Evolutionary conservation across 129 eudicot genomes (phyloP).

Genomic region (Flaveria robusta): DNA sequence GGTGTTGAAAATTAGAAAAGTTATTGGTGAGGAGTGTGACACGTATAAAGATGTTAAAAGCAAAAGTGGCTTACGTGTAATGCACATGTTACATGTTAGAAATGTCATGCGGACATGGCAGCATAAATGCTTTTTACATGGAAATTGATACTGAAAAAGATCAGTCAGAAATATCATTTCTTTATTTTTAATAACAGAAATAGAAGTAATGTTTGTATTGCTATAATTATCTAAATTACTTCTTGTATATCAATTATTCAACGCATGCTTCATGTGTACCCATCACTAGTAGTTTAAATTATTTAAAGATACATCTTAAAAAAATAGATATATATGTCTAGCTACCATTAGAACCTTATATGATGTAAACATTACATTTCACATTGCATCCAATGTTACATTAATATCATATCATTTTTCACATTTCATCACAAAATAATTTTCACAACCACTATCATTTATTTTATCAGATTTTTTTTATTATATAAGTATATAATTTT

Average conservation of each 20-base stretch:
- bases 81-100: slow-evolving; percentile 26
- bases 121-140: neutral
- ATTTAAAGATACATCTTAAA: too few species aligned
- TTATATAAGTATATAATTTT: too few species aligned
- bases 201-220: neutral
- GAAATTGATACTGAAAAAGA: neutral
- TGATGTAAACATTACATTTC: too few species aligned
- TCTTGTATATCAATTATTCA: neutral
- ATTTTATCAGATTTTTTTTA: too few species aligned
- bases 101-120: slow-evolving; percentile 38
- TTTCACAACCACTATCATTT: too few species aligned
- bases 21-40: slow-evolving; percentile 20
- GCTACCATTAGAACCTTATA: too few species aligned
- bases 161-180: neutral
- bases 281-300: too few species aligned
- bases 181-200: neutral
- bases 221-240: neutral
- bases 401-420: too few species aligned
- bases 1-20: neutral
- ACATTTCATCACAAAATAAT: too few species aligned
- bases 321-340: too few species aligned
- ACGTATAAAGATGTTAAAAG: slow-evolving; percentile 30
- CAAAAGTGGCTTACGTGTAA: slow-evolving; percentile 36
- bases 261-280: too few species aligned
- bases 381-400: too few species aligned